Evolutionary conservation across 1,284 basidiomycete species (phyloP).

Genomic region (Rhodofomes roseus): DNA sequence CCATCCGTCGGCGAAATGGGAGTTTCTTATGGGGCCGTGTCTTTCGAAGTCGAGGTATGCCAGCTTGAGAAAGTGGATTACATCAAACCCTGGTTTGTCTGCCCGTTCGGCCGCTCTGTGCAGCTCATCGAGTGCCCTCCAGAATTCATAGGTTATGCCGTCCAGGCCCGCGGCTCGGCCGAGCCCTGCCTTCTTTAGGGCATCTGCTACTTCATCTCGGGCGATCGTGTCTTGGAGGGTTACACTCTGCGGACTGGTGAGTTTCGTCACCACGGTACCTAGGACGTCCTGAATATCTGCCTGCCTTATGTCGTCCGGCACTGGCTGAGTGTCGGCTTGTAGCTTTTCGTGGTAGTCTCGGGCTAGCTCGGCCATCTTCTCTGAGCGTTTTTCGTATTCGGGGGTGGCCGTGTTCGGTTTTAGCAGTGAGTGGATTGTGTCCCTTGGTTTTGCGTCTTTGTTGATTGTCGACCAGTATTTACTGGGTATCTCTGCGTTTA

Average conservation of each 20-base stretch:
- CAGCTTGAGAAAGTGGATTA: conserved; percentile 11
- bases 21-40: conserved; percentile 1
- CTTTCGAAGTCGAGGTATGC: conserved; percentile 1
- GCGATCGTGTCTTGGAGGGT: too few species aligned
- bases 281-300: too few species aligned
- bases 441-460: background rate
- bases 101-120: too few species aligned
- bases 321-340: background rate
- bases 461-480: background rate
- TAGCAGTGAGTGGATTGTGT: background rate
- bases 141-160: conserved; percentile 21
- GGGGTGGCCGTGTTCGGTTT: background rate
- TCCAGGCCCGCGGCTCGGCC: conserved; percentile 16
- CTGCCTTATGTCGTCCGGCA: too few species aligned
- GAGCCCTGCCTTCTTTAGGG: background rate
- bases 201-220: background rate
- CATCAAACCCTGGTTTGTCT: background rate
- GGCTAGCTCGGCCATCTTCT: background rate
- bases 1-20: conserved; percentile 27
- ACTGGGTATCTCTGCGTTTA: background rate
- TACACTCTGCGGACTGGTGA: too few species aligned
- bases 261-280: background rate
- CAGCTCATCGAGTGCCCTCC: conserved; percentile 11
- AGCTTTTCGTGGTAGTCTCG: background rate
- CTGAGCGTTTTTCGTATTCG: background rate